Percentiles rank a stretch among this genome's conserved stretches.
Conservation (phyloP, 2,329 filamentous ascomycete species). For the Capronia coronata region DNA sequence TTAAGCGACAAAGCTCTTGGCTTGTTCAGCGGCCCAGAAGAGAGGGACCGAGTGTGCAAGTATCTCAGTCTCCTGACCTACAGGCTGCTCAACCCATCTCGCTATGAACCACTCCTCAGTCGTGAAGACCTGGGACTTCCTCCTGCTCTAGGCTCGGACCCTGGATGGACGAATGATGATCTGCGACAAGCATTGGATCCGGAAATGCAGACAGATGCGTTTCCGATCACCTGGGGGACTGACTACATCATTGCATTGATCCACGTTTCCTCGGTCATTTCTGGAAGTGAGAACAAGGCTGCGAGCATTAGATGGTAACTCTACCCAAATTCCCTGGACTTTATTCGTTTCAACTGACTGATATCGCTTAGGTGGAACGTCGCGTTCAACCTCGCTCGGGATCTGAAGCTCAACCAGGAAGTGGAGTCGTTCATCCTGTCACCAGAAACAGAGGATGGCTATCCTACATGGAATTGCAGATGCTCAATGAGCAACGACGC, state of each 20-base stretch:
- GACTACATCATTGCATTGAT: conserved; percentile 26
- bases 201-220: conserved; percentile 6
- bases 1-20: conserved; percentile 44
- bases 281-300: conserved; percentile 25
- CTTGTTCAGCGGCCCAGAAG: conserved; percentile 38
- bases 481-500: conserved; percentile 36
- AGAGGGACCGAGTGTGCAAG: conserved; percentile 33
- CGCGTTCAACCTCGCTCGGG: conserved; percentile 23
- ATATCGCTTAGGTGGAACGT: conserved; percentile 18
- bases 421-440: conserved; percentile 15
- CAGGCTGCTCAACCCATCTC: conserved; percentile 27
- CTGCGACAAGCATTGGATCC: conserved; percentile 17
- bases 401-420: conserved; percentile 25
- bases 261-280: conserved; percentile 24
- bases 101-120: conserved; percentile 26
- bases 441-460: conserved; percentile 3
- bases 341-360: background rate
- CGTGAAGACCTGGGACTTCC: conserved; percentile 27
- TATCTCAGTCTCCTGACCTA: conserved; percentile 34
- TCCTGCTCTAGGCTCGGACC: conserved; percentile 13
- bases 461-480: conserved; percentile 41
- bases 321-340: background rate
- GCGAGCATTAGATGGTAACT: conserved; percentile 23
- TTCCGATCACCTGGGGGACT: conserved; percentile 22
- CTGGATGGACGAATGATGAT: conserved; percentile 21